phyloP scores from a whole-genome alignment of 139 green algal species.

The Micractinium conductrix region DNA sequence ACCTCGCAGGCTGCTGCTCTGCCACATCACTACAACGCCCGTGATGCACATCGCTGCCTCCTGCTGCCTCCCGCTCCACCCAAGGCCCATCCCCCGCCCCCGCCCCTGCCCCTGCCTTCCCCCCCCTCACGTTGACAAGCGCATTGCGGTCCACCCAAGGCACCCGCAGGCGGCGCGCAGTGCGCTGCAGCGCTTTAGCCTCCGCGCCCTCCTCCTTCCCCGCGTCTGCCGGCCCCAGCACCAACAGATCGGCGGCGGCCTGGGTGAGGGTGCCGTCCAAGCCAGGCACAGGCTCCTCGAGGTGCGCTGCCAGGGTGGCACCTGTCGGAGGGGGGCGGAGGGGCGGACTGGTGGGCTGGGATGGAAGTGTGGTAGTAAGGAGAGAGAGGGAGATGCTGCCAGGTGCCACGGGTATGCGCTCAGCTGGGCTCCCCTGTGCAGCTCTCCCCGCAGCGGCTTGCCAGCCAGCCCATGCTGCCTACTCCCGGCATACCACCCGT shows the following conservation, averaged over 20 bases:
- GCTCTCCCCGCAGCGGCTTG: too few species aligned
- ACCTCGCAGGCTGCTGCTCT: too few species aligned
- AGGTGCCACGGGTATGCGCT: too few species aligned
- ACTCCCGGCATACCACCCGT: too few species aligned
- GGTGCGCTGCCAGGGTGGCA: not conserved
- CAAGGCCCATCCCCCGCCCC: not conserved
- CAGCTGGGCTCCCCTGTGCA: too few species aligned
- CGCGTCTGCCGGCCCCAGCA: slow-evolving; percentile 7
- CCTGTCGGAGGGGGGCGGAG: not conserved
- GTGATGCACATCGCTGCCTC: not conserved
- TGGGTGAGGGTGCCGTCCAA: not conserved
- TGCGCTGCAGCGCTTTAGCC: not conserved
- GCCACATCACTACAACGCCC: not conserved
- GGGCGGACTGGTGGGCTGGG: too few species aligned
- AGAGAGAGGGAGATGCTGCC: too few species aligned
- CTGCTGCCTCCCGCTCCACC: not conserved
- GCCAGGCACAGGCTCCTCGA: not conserved
- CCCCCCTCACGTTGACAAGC: slow-evolving; percentile 2
- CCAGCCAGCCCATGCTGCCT: too few species aligned
- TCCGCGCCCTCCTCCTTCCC: not conserved
- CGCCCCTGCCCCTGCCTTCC: not conserved
- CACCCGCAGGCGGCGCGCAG: slow-evolving; percentile 12
- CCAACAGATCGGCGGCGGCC: slow-evolving; percentile 14
- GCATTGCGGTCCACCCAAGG: not conserved
- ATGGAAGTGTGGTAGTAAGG: too few species aligned